phyloP scores from a whole-genome alignment of 2,329 filamentous ascomycete species.

The Microthyrium microscopicum region DNA sequence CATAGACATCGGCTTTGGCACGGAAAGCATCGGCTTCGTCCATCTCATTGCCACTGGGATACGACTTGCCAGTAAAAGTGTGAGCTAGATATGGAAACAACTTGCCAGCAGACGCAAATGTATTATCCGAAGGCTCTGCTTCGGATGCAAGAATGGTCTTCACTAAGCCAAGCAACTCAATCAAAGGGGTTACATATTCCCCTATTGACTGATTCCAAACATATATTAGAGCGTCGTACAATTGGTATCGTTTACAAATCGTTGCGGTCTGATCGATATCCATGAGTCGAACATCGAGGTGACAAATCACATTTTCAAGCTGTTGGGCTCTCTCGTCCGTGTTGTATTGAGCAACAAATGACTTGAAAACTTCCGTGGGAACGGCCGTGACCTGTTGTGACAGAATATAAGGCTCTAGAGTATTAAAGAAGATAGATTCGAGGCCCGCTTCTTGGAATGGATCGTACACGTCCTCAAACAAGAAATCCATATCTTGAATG shows the following conservation, averaged over 20 bases:
- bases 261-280: conserved; percentile 87
- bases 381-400: conserved; percentile 57
- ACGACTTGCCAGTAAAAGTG: conserved; percentile 73
- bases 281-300: conserved; percentile 76
- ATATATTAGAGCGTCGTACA: conserved; percentile 92
- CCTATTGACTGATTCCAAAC: conserved; percentile 85
- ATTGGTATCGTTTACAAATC: conserved; percentile 75
- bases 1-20: conserved; percentile 80
- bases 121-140: conserved; percentile 39
- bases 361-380: conserved; percentile 72
- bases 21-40: conserved; percentile 52
- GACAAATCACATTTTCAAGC: conserved; percentile 86
- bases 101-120: conserved; percentile 63
- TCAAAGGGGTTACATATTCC: conserved; percentile 82
- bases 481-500: conserved; percentile 61
- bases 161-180: conserved; percentile 57
- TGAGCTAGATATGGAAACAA: conserved; percentile 93
- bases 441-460: conserved; percentile 67
- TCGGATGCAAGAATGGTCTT: conserved; percentile 38
- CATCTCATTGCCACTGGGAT: conserved; percentile 68
- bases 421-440: conserved; percentile 68
- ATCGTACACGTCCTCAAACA: conserved; percentile 83
- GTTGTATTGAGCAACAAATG: conserved; percentile 68
- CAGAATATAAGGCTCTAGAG: conserved; percentile 74
- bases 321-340: conserved; percentile 56